Evolutionary conservation across 106 monocot species (phyloP).

Genomic region (Iris macrosiphon): DNA sequence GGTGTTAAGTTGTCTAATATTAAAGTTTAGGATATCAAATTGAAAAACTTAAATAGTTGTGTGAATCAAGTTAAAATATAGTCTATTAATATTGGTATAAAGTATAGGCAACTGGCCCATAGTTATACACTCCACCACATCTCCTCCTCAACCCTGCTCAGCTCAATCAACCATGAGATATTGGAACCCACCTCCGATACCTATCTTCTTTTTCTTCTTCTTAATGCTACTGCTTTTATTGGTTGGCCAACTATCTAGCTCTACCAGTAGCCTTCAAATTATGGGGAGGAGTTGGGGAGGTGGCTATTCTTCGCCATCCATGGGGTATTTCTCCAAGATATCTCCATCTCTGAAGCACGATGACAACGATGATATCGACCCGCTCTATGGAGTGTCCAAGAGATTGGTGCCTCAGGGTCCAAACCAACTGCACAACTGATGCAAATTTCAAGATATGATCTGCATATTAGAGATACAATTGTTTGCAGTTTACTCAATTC

Average conservation of each 20-base stretch:
- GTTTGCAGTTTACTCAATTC: too few species aligned
- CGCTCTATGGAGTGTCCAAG: slow-evolving; percentile 24
- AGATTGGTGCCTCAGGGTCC: slow-evolving; percentile 46
- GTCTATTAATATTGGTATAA: too few species aligned
- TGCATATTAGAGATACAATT: too few species aligned
- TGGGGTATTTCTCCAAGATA: slow-evolving; percentile 8
- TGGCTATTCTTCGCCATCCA: slow-evolving; percentile 6
- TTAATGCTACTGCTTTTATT: slow-evolving; percentile 10
- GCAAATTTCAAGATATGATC: too few species aligned
- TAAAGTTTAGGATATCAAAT: not conserved
- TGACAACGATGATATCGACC: slow-evolving; percentile 2
- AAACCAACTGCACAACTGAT: slow-evolving; percentile 53
- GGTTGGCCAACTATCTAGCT: slow-evolving; percentile 1
- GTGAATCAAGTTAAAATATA: too few species aligned
- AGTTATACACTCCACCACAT: too few species aligned
- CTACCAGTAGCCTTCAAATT: slow-evolving; percentile 13
- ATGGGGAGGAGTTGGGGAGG: not conserved
- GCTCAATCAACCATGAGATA: slow-evolving; percentile 12
- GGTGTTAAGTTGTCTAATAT: not conserved
- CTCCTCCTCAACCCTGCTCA: not conserved
- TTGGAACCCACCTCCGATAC: not conserved
- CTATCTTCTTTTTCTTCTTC: slow-evolving; percentile 7
- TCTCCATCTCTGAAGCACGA: not conserved
- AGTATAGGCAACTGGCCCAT: too few species aligned
- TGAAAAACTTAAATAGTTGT: too few species aligned